These are phyloP conservation scores for Amanita subjunquillea DNA, from an alignment of 768 basidiomycete genomes.

Conservation along the genomic window DNA sequence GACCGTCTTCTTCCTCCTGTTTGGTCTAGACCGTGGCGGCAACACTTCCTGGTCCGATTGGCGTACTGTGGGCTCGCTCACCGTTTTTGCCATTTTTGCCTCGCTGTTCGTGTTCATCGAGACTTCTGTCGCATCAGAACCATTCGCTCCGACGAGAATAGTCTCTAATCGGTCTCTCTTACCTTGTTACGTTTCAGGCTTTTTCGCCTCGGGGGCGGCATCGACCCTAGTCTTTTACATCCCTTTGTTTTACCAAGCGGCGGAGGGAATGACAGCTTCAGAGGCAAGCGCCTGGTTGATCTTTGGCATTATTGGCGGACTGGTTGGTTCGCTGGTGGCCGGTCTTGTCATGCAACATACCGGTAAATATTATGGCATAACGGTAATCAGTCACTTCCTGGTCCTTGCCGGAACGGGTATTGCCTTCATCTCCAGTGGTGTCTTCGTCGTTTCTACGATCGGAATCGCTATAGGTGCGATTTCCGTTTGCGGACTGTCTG, in stretches of 20 bases:
- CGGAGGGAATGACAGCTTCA: conserved; percentile 33
- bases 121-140: conserved; percentile 40
- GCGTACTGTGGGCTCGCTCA: conserved; percentile 25
- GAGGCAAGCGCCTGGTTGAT: conserved; percentile 44
- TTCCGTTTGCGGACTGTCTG: background rate
- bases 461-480: conserved; percentile 32
- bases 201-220: conserved; percentile 38
- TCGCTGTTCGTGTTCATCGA: conserved; percentile 36
- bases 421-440: conserved; percentile 29
- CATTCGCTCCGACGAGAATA: conserved; percentile 48
- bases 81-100: conserved; percentile 21
- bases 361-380: conserved; percentile 45
- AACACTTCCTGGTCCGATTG: conserved; percentile 36
- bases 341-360: conserved; percentile 50
- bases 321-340: conserved; percentile 37
- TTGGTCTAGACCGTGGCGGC: conserved; percentile 45
- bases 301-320: conserved; percentile 32
- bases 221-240: conserved; percentile 41
- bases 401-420: conserved; percentile 28
- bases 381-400: conserved; percentile 28
- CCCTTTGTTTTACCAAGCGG: conserved; percentile 51
- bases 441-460: conserved; percentile 22
- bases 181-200: conserved; percentile 47
- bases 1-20: conserved; percentile 45
- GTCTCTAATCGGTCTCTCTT: conserved; percentile 38